These are phyloP conservation scores for Candida sakaeoensis DNA, from an alignment of 805 yeast genomes.

Conservation along the genomic window DNA sequence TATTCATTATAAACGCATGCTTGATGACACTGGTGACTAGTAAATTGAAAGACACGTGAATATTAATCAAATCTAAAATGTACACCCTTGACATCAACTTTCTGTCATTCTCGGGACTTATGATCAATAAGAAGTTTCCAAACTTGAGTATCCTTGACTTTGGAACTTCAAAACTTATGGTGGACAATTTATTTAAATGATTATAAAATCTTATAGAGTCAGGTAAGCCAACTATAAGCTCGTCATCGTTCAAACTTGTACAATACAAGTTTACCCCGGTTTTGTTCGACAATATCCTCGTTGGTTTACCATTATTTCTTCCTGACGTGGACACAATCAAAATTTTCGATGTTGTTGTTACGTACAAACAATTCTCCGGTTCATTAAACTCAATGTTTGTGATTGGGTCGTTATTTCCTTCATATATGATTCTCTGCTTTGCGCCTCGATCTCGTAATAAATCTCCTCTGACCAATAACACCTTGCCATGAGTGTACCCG, in stretches of 20 bases:
- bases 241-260: conserved; percentile 41
- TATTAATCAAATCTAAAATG: conserved; percentile 66
- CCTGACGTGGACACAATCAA: conserved; percentile 75
- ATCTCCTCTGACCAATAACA: conserved; percentile 83
- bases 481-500: conserved; percentile 83
- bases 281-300: conserved; percentile 41
- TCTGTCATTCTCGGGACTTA: conserved; percentile 43
- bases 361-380: conserved; percentile 51
- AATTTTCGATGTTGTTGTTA: conserved; percentile 71
- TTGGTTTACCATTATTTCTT: conserved; percentile 65
- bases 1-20: conserved; percentile 56
- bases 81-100: conserved; percentile 51
- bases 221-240: conserved; percentile 61
- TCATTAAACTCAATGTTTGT: conserved; percentile 68
- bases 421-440: conserved; percentile 76
- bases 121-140: conserved; percentile 49
- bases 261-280: conserved; percentile 51
- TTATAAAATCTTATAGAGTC: conserved; percentile 65
- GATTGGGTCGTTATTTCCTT: conserved; percentile 65
- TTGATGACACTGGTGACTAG: conserved; percentile 60
- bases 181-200: conserved; percentile 48
- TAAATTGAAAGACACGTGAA: conserved; percentile 64
- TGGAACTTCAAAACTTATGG: conserved; percentile 53
- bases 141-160: conserved; percentile 51
- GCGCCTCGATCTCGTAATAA: conserved; percentile 84